Conservation (phyloP, 2,329 filamentous ascomycete genomes). For the Dothistroma septosporum region DNA sequence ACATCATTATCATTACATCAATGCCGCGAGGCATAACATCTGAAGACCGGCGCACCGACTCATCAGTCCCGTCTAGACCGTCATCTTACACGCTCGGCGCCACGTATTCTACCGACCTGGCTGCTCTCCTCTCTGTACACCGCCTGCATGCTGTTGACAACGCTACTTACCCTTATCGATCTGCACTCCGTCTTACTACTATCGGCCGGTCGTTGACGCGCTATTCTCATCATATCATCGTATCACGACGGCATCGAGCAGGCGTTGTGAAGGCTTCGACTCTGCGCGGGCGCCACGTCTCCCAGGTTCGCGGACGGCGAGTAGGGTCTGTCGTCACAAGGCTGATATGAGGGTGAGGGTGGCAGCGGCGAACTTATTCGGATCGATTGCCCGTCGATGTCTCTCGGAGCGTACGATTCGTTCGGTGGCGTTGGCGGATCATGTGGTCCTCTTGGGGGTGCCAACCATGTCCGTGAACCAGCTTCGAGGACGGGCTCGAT, state of each 20-base stretch:
- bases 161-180: no score
- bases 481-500: neutral
- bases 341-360: constrained; percentile 5
- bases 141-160: no score
- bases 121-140: no score
- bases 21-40: neutral
- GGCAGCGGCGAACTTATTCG: constrained; percentile 12
- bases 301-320: neutral
- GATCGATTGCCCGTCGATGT: constrained; percentile 6
- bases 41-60: neutral
- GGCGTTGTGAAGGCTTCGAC: constrained; percentile 8
- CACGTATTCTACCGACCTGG: no score
- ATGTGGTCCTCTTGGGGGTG: neutral
- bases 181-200: no score
- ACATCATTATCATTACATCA: neutral
- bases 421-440: neutral
- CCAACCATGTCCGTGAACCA: neutral
- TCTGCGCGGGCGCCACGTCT: constrained; percentile 5
- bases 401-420: neutral
- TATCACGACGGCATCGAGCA: constrained; percentile 5
- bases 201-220: no score
- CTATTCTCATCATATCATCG: neutral
- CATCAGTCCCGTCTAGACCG: neutral
- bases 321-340: constrained; percentile 1
- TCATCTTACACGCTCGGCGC: no score